Evolutionary conservation across 805 yeast genomes (phyloP).

Genomic region (Clavispora santaluciae): DNA sequence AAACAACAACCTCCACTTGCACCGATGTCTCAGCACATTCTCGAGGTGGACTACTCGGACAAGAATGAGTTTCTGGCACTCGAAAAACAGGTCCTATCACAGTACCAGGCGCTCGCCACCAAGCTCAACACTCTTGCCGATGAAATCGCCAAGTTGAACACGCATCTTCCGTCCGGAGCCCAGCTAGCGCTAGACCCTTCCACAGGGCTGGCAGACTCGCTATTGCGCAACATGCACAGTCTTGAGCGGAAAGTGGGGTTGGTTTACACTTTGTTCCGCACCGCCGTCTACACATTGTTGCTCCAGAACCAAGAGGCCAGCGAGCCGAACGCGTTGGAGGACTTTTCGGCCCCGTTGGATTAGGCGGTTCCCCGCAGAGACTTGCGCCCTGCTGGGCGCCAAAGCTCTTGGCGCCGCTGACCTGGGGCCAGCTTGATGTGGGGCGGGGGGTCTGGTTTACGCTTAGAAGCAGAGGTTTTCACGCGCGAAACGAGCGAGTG

Average conservation of each 20-base stretch:
- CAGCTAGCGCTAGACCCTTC: conserved; percentile 5
- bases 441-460: no score
- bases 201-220: conserved; percentile 23
- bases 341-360: not conserved
- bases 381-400: no score
- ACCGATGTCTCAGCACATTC: conserved; percentile 4
- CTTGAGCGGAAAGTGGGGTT: conserved; percentile 61
- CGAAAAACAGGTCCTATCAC: conserved; percentile 32
- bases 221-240: conserved; percentile 47
- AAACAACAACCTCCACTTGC: not conserved
- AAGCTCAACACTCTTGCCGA: conserved; percentile 27
- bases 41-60: conserved; percentile 8
- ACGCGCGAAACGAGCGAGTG: no score
- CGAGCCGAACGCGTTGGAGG: not conserved
- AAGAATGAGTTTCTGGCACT: conserved; percentile 18
- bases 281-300: conserved; percentile 64
- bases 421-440: no score
- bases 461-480: no score
- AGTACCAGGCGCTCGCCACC: conserved; percentile 34
- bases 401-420: no score
- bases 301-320: conserved; percentile 30
- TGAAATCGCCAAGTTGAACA: conserved; percentile 29
- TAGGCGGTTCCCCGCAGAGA: no score
- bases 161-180: conserved; percentile 3
- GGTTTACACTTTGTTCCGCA: conserved; percentile 62